Base-by-base conservation (phyloP, 2,329 filamentous ascomycete genomes). In the Colletotrichum incanum region DNA sequence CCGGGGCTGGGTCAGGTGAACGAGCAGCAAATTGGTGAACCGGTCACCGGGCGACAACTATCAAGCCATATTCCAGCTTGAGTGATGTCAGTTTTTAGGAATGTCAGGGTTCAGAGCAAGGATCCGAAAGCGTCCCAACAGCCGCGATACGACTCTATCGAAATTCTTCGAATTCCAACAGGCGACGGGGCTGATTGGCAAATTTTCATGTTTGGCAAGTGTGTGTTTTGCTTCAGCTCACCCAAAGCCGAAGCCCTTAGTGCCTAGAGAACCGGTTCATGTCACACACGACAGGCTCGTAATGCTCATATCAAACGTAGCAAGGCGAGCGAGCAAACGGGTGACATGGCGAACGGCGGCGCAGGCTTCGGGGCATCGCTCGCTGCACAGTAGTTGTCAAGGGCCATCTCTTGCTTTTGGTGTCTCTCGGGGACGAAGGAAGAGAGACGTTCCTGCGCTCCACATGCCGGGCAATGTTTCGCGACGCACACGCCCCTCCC, bases 381-480 rank as follows among this genome's bases (percentile, higher is more conserved):
- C 26, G 49, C 26, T 52, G 49, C 49, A 18, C 2, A 8, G 41
- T 6, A 50, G 49, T 7, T 6, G n/a, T 49, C n/a, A 49, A 49
- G 45, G 45, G n/a, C 18, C 6, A 4, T 62, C 31, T 58, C 56
- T n/a, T 67, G 34, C 64, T 43, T 62, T 62, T 52, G 18, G 28
- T 61, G 41, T 16, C n/a, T 61, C 41, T 37, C 52, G 52, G 28
- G 8, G 31, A 34, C 50, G 49, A 52, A 7, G 20, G 39, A 52
- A 66, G 18, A 54, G 47, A 18, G 49, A 50, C 14, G 49, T 64
- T 45, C 31, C 63, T 67, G 26, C 43, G 56, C 34, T 67, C 64
- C 50, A 67, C 55, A 63, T 67, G 65, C 50, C 58, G 50, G 64
- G 56, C 49, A 71, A 71, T 71, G 23, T 26, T n/a, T 60, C n/a